Percentiles rank a stretch among this genome's conserved stretches.
phyloP scores from a whole-genome alignment of 2,329 filamentous ascomycete species.

The Neocucurbitaria cava region DNA sequence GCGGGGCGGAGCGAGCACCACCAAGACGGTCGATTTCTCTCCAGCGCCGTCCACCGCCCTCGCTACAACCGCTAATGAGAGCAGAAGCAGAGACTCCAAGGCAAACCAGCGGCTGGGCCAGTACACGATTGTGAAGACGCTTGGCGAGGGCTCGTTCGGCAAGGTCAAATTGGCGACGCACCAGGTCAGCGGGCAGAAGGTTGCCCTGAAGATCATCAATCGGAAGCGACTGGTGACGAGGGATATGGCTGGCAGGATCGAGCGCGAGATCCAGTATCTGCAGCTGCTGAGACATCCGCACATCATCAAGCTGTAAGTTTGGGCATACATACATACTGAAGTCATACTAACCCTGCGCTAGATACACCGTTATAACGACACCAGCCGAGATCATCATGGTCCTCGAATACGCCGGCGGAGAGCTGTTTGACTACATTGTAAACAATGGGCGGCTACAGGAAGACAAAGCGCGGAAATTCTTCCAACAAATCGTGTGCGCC shows the following conservation, averaged over 20 bases:
- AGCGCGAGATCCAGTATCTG: constrained; percentile 97
- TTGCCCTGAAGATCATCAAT: constrained; percentile 97
- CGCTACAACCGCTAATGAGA: constrained; percentile 33
- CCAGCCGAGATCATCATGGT: constrained; percentile 98
- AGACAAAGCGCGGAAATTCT: constrained; percentile 92
- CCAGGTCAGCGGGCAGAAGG: constrained; percentile 89
- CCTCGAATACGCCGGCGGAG: constrained; percentile 93
- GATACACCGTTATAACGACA: constrained; percentile 96
- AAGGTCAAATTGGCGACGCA: constrained; percentile 98
- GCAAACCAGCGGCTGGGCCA: constrained; percentile 86
- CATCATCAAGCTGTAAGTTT: constrained; percentile 91
- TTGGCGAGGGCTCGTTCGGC: constrained; percentile 96
- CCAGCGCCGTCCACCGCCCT: constrained; percentile 33
- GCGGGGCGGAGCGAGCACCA: constrained; percentile 51
- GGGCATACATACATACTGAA: not conserved
- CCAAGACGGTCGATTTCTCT: constrained; percentile 44
- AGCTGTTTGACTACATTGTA: constrained; percentile 98
- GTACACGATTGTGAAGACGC: constrained; percentile 87
- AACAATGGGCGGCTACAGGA: constrained; percentile 91
- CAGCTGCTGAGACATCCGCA: constrained; percentile 95
- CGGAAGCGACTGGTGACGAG: constrained; percentile 94
- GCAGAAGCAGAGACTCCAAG: constrained; percentile 61
- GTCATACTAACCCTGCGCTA: constrained; percentile 46
- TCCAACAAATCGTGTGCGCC: constrained; percentile 98
- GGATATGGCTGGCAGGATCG: constrained; percentile 97